Conservation (phyloP, 768 basidiomycete genomes). For the Boletellus ananas region DNA sequence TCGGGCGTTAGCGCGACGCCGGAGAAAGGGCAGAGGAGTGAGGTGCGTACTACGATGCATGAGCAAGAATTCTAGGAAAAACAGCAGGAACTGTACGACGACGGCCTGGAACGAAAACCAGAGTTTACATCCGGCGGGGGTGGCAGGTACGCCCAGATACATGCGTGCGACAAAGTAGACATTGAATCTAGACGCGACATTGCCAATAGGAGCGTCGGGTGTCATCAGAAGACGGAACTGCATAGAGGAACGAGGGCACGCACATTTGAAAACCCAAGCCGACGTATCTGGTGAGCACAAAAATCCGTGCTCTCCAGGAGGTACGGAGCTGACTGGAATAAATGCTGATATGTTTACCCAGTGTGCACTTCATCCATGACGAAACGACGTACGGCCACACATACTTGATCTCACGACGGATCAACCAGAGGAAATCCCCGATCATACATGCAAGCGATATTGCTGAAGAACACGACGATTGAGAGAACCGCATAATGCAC, state of each 20-base stretch:
- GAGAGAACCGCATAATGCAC: background rate
- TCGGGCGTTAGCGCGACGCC: background rate
- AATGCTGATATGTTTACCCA: background rate
- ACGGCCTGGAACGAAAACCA: slow-evolving; percentile 20
- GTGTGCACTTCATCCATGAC: too few relatives aligned
- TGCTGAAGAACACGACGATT: slow-evolving; percentile 1
- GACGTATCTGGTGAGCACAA: slow-evolving; percentile 13
- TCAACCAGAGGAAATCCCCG: slow-evolving; percentile 9
- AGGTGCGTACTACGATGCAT: slow-evolving; percentile 17
- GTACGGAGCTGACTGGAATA: slow-evolving; percentile 5
- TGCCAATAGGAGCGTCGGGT: too few relatives aligned
- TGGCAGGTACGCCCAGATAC: slow-evolving; percentile 5
- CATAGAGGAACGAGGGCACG: background rate
- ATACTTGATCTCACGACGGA: slow-evolving; percentile 8
- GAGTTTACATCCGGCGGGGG: slow-evolving; percentile 5
- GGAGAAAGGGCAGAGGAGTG: background rate
- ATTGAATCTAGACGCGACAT: slow-evolving; percentile 14
- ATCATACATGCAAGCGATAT: slow-evolving; percentile 8
- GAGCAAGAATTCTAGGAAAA: slow-evolving; percentile 8
- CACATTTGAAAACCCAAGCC: slow-evolving; percentile 21
- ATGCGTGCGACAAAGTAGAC: slow-evolving; percentile 19
- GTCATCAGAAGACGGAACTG: background rate
- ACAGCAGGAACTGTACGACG: slow-evolving; percentile 11
- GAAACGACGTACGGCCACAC: slow-evolving; percentile 20
- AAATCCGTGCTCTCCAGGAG: slow-evolving; percentile 9